Evolutionary conservation across 176 grass and related monocot genomes (phyloP).

Genomic region (Eremochloa ophiuroides): DNA sequence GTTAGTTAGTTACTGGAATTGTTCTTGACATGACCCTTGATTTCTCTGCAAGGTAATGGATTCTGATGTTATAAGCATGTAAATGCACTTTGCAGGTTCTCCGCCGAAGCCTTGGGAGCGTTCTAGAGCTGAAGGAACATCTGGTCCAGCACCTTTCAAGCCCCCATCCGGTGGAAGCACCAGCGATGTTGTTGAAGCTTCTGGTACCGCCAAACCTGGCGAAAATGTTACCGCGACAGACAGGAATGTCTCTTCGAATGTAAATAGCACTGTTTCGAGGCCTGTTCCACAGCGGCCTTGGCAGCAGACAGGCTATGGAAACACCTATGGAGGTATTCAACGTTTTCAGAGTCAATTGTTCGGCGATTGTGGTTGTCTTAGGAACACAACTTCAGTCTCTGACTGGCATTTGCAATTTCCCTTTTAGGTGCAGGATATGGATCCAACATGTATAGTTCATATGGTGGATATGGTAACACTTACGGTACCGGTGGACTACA

Average conservation of each 20-base stretch:
- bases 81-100: conserved; percentile 32
- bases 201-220: conserved; percentile 81
- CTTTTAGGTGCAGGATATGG: conserved; percentile 52
- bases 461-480: conserved; percentile 36
- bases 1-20: neutral
- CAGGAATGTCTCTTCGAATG: conserved; percentile 24
- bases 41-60: neutral
- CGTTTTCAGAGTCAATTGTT: neutral
- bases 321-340: conserved; percentile 59
- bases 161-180: conserved; percentile 80
- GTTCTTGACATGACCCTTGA: neutral
- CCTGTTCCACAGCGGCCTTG: conserved; percentile 71
- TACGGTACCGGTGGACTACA: conserved; percentile 59
- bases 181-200: conserved; percentile 80
- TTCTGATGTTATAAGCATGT: neutral
- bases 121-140: conserved; percentile 40
- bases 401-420: neutral
- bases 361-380: neutral
- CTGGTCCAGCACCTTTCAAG: conserved; percentile 66
- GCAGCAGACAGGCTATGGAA: conserved; percentile 77
- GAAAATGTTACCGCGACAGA: conserved; percentile 54
- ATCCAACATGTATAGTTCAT: conserved; percentile 64
- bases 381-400: neutral
- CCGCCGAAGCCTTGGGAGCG: conserved; percentile 86
- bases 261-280: conserved; percentile 42